These are phyloP conservation scores for Baeospora myosura DNA, from an alignment of 1,284 basidiomycete species.

Conservation along the genomic window DNA sequence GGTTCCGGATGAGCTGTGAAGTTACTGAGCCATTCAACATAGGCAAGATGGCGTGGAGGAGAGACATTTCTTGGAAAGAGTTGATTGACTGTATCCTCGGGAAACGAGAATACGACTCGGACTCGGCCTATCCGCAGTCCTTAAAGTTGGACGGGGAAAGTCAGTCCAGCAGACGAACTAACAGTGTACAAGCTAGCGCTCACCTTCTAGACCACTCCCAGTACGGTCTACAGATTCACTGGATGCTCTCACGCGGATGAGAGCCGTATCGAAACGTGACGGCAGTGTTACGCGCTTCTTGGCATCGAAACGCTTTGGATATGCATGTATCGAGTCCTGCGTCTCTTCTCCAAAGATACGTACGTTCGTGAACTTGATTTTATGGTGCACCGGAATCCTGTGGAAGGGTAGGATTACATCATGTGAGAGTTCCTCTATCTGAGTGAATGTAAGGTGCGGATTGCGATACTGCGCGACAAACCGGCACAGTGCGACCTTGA, in stretches of 20 bases:
- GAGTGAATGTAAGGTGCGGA: not conserved
- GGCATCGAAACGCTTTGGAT: not conserved
- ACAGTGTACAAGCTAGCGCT: too few species aligned
- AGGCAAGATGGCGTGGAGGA: conserved; percentile 15
- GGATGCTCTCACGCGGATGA: not conserved
- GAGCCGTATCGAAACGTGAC: conserved; percentile 3
- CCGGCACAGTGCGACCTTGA: not conserved
- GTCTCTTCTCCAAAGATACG: not conserved
- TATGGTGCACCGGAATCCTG: conserved; percentile 5
- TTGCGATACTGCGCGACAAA: not conserved
- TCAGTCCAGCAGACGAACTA: too few species aligned
- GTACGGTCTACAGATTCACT: too few species aligned
- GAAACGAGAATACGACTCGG: conserved; percentile 7
- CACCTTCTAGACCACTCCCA: too few species aligned
- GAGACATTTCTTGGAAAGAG: conserved; percentile 2
- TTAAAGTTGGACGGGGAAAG: too few species aligned
- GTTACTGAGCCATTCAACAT: conserved; percentile 19
- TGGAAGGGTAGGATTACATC: conserved; percentile 2
- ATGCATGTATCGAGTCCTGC: not conserved
- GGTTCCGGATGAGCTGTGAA: conserved; percentile 9
- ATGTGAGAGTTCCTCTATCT: not conserved
- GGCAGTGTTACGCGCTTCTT: not conserved
- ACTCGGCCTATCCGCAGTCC: conserved; percentile 6
- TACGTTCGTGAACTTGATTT: conserved; percentile 4
- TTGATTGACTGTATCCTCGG: not conserved